phyloP scores from a whole-genome alignment of 2,329 filamentous ascomycete genomes.

The Beauveria medogensis region DNA sequence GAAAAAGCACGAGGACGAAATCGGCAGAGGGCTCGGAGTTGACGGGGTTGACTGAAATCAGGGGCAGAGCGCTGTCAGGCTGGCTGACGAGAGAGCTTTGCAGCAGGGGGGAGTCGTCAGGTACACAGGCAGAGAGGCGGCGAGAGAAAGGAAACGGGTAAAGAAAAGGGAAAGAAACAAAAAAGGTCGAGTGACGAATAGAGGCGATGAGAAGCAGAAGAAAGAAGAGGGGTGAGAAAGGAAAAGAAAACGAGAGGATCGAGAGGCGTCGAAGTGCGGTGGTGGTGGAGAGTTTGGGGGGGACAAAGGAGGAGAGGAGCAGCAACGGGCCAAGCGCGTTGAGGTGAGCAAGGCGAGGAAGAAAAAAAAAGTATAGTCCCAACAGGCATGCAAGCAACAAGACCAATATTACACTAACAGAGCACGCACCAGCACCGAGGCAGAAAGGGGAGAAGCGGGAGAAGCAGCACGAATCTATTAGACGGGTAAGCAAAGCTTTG shows the following conservation, averaged over 20 bases:
- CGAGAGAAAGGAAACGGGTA: background rate
- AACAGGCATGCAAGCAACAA: constrained; percentile 5
- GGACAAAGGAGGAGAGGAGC: constrained; percentile 9
- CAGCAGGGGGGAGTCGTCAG: background rate
- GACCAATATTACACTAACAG: constrained; percentile 1
- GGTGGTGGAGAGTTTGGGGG: constrained; percentile 8
- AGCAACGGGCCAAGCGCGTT: background rate
- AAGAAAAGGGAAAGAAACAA: background rate
- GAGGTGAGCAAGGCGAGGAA: background rate
- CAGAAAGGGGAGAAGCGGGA: constrained; percentile 6
- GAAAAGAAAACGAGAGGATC: constrained; percentile 9
- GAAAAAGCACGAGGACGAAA: constrained; percentile 6
- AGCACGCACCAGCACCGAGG: constrained; percentile 3
- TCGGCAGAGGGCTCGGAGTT: constrained; percentile 6
- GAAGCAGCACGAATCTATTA: background rate
- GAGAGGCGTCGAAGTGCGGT: constrained; percentile 1
- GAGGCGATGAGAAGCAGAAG: constrained; percentile 9
- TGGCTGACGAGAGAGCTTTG: constrained; percentile 2
- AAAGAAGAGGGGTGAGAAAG: constrained; percentile 2
- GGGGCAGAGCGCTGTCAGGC: constrained; percentile 10
- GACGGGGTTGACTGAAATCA: constrained; percentile 7
- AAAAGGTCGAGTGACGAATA: constrained; percentile 4
- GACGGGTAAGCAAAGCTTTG: background rate
- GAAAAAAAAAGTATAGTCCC: background rate
- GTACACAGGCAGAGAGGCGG: background rate